Conservation (phyloP, 345 rosid species). For the Rhizophora mangle region DNA sequence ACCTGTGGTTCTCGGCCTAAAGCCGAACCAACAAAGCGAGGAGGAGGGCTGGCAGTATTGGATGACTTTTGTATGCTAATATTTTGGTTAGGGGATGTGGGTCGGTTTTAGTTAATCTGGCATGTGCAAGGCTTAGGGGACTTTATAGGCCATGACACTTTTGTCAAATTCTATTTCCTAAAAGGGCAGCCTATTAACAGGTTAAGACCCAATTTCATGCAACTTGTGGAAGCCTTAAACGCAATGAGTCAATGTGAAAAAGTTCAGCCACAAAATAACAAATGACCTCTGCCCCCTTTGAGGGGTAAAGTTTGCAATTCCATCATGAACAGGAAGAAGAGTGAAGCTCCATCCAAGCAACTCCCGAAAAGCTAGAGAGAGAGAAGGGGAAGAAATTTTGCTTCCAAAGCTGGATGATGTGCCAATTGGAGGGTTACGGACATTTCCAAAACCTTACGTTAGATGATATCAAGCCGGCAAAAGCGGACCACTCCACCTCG, state of each 20-base stretch:
- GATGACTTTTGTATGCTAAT: too few relatives aligned
- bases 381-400: conserved; percentile 1
- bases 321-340: neutral
- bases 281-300: neutral
- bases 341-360: neutral
- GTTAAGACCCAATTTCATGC: too few relatives aligned
- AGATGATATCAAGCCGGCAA: conserved; percentile 4
- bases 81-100: too few relatives aligned
- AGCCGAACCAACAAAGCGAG: too few relatives aligned
- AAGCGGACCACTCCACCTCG: neutral
- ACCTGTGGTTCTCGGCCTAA: too few relatives aligned
- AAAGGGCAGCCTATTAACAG: too few relatives aligned
- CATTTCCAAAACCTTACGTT: neutral
- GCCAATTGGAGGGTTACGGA: conserved; percentile 8
- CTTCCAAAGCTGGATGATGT: conserved; percentile 10
- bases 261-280: neutral
- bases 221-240: neutral
- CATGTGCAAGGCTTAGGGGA: too few relatives aligned
- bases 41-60: too few relatives aligned
- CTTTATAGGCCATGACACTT: too few relatives aligned
- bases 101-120: too few relatives aligned
- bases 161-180: too few relatives aligned
- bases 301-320: neutral
- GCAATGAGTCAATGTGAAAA: neutral
- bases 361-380: neutral